Evolutionary conservation across 495 filamentous ascomycete genomes (phyloP), one percentile per base, ranked within the genome.

Genomic region (Daldinia bambusicola): DNA sequence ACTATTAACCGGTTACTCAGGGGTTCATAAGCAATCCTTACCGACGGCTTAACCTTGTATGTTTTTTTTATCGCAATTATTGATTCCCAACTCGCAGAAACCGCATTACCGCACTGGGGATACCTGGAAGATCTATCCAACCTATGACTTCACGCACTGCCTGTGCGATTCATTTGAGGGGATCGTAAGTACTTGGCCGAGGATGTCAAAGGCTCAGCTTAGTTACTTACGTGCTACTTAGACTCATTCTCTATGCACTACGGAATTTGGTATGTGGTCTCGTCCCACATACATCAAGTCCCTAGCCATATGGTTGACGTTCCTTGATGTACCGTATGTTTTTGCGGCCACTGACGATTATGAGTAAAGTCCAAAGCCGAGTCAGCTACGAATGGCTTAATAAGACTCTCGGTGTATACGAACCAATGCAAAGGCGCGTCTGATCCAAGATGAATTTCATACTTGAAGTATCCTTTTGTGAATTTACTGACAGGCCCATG

Each of bases 61-160:
- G 2, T 1, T 6, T 18, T 6, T 16, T 22, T 6, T 32, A n/a
- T n/a, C 20, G n/a, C 10, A 2, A 50, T 60, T 30, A 14, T 84
- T 86, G 84, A 89, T 45, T 41, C 12, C 30, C n/a, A 37, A 13
- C n/a, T 16, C 43, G 10, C 26, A 72, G 70, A 83, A 86, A 70
- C 84, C 89, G 31, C 94, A 97, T 73, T 88, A 90, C 76, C 84
- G 90, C 51, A 94, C 93, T 0, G 89, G 89, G 6, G 79, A 84
- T 63, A 86, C 89, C 76, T 97, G 92, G 92, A 87, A 85, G 72
- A 92, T 97, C 51, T 97, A 95, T 71, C 94, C 94, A 0, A 93
- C 94, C 0, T 97, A 97, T 76, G 94, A 97, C 76, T 95, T 97
- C 71, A 92, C 93, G 7, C 92, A 97, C 80, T 92, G 91, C 67